Percentiles rank a stretch among this genome's conserved stretches.
These are phyloP conservation scores for Microstegium vimineum DNA, from an alignment of 176 grass and related monocot genomes.

Conservation along the genomic window DNA sequence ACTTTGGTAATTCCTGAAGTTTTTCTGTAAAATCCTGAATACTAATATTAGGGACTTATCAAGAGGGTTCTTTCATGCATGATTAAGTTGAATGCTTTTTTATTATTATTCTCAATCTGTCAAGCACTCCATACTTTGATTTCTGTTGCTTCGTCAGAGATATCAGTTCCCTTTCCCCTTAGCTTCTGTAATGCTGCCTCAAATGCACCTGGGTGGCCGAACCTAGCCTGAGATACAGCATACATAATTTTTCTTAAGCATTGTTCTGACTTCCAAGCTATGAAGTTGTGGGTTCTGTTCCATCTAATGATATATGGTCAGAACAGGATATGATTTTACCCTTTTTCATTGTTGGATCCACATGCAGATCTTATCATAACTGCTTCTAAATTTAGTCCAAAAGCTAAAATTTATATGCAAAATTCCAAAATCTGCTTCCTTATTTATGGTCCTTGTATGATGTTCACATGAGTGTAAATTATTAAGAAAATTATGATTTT, in stretches of 20 bases:
- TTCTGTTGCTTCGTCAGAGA: constrained; percentile 58
- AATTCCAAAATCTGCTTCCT: neutral
- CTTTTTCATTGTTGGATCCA: neutral
- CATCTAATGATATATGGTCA: neutral
- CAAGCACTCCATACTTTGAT: constrained; percentile 51
- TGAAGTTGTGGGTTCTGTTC: neutral
- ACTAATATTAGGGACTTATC: neutral
- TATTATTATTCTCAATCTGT: neutral
- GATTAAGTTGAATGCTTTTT: neutral
- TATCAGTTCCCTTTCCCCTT: constrained; percentile 49
- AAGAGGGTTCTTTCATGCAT: neutral
- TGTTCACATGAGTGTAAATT: neutral
- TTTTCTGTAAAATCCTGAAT: constrained; percentile 72
- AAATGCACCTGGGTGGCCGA: constrained; percentile 35
- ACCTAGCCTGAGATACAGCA: constrained; percentile 43
- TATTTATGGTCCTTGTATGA: neutral
- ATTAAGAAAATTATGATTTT: neutral
- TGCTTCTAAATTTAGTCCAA: neutral
- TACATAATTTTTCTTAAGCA: neutral
- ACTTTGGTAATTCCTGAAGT: constrained; percentile 45
- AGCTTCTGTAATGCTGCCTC: constrained; percentile 50
- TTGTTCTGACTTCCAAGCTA: neutral
- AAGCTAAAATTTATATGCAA: neutral
- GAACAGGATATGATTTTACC: neutral
- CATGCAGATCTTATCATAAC: neutral